Evolutionary conservation across 164 flowering plant species (phyloP).

Genomic region (Macadamia tetraphylla): DNA sequence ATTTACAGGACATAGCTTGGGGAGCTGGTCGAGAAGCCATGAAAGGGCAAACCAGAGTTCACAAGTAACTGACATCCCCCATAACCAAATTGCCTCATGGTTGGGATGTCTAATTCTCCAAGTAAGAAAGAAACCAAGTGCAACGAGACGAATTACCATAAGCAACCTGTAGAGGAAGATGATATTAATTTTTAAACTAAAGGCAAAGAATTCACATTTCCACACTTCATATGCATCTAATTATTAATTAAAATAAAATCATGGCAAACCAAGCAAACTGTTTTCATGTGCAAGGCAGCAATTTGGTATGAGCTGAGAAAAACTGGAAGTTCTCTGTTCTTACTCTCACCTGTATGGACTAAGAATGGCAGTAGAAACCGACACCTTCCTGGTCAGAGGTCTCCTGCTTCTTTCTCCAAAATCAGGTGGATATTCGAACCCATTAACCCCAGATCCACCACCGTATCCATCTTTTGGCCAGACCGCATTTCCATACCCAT

Average conservation of each 20-base stretch:
- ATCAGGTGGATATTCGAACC: conserved; percentile 60
- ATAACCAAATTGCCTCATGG: conserved; percentile 82
- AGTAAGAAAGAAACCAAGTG: conserved; percentile 63
- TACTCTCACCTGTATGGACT: conserved; percentile 77
- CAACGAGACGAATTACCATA: conserved; percentile 54
- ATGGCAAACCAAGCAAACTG: background rate
- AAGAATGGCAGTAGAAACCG: conserved; percentile 70
- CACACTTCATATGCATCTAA: background rate
- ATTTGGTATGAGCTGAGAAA: too few relatives aligned
- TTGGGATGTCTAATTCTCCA: conserved; percentile 85
- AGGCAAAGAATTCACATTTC: background rate
- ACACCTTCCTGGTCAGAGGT: conserved; percentile 76
- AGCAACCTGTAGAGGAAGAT: conserved; percentile 47
- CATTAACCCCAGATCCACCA: conserved; percentile 40
- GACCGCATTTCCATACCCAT: conserved; percentile 87
- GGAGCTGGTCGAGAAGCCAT: conserved; percentile 92
- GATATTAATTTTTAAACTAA: background rate
- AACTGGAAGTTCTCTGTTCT: too few relatives aligned
- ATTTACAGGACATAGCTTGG: conserved; percentile 84
- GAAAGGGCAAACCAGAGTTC: conserved; percentile 89
- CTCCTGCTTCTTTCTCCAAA: conserved; percentile 53
- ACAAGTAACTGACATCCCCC: conserved; percentile 78
- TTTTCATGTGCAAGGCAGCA: too few relatives aligned
- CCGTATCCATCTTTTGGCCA: conserved; percentile 84
- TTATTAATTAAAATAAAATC: background rate